Conservation (phyloP, 2,329 filamentous ascomycete genomes). For the Aspergillus awamori region DNA sequence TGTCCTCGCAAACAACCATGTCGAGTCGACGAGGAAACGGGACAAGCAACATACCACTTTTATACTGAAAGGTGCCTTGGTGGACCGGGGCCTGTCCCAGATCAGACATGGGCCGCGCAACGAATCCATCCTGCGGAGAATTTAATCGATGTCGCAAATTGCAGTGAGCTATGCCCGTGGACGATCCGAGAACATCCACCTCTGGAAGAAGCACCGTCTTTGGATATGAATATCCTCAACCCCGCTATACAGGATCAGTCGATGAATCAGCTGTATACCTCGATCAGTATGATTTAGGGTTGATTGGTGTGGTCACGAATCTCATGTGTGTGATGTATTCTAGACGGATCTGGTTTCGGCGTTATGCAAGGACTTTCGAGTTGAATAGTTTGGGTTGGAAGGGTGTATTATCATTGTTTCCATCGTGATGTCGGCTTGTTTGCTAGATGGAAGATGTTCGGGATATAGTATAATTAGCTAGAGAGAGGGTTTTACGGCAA, state of each 20-base stretch:
- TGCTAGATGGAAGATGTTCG: neutral
- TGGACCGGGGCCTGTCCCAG: conserved; percentile 29
- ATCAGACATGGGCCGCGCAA: conserved; percentile 38
- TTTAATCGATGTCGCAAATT: conserved; percentile 39
- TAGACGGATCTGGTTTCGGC: neutral
- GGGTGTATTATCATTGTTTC: neutral
- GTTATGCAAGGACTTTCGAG: neutral
- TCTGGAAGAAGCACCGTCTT: conserved; percentile 33
- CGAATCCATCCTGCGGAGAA: conserved; percentile 43
- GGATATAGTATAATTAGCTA: too few species aligned
- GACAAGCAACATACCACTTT: conserved; percentile 39
- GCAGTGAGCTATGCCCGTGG: conserved; percentile 44
- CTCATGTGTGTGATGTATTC: conserved; percentile 8
- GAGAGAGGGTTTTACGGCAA: too few species aligned
- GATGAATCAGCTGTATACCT: conserved; percentile 40
- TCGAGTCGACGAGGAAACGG: conserved; percentile 26
- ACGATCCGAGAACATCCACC: conserved; percentile 43
- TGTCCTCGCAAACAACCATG: conserved; percentile 40
- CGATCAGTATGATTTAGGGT: conserved; percentile 37
- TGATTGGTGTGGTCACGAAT: neutral
- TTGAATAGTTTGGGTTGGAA: neutral
- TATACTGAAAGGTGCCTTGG: conserved; percentile 41
- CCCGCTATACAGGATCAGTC: conserved; percentile 37
- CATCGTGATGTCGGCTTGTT: neutral
- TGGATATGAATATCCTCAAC: conserved; percentile 38